Evolutionary conservation across 2,329 filamentous ascomycete species (phyloP).

Genomic region (Arthrobotrys megalospora): DNA sequence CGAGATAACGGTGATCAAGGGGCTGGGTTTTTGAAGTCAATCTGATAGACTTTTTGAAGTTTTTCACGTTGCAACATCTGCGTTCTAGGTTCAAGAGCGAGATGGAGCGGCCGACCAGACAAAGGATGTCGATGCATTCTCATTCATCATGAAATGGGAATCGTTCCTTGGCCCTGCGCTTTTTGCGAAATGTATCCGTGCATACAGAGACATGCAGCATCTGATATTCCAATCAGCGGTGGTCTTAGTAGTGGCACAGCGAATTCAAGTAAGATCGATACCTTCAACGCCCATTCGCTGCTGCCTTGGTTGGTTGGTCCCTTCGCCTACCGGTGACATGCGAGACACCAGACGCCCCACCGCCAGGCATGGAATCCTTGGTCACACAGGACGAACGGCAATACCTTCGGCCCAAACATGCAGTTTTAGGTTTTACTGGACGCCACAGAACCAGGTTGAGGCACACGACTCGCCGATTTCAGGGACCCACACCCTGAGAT

Average conservation of each 20-base stretch:
- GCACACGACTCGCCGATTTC: constrained; percentile 51
- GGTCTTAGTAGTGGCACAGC: constrained; percentile 20
- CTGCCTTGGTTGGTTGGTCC: constrained; percentile 23
- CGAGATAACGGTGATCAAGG: constrained; percentile 27
- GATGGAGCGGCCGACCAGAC: background rate
- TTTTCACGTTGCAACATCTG: background rate
- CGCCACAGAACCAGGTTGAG: constrained; percentile 52
- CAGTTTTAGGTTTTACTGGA: constrained; percentile 31
- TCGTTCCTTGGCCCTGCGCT: constrained; percentile 17
- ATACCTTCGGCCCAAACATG: constrained; percentile 41
- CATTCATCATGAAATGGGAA: background rate
- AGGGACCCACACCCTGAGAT: constrained; percentile 40
- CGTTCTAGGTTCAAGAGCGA: background rate
- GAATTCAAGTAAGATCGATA: constrained; percentile 10
- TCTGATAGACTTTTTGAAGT: background rate
- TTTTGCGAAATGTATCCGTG: constrained; percentile 51
- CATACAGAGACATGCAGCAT: constrained; percentile 54
- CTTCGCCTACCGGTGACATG: constrained; percentile 39
- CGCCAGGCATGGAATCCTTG: constrained; percentile 18
- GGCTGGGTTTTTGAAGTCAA: constrained; percentile 12
- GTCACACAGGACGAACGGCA: constrained; percentile 41
- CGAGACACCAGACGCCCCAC: constrained; percentile 46
- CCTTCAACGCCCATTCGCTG: constrained; percentile 27
- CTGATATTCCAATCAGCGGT: constrained; percentile 43
- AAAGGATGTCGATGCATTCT: constrained; percentile 10